Evolutionary conservation across 176 grass and related monocot genomes (phyloP), one percentile per base, ranked within the genome.

Genomic region (Alloteropsis semialata): DNA sequence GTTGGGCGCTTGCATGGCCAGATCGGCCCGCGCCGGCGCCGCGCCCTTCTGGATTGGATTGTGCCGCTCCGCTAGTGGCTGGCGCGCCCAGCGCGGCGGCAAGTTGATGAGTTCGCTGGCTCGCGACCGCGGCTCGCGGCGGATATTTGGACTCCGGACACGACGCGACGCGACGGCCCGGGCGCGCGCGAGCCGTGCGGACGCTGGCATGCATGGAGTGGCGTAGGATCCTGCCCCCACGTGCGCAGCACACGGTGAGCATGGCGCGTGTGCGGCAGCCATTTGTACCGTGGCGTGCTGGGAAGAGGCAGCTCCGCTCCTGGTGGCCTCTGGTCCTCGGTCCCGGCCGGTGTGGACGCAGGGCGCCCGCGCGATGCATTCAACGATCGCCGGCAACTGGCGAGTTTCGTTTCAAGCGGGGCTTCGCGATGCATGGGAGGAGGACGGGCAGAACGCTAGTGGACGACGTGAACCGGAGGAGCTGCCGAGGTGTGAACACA

Each of bases 91-190:
- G 29, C 5, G 51, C 38, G 84, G 77, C 59, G 58, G 62, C 77
- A 32, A 82, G n/a, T 49, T 58, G 72, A 5, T n/a, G 4, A 1
- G 15, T 0, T 12, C 27, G 29, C 6, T 9, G 9, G 5, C 3
- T 43, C 5, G 2, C 56, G 55, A 0, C 9, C 41, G 43, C 50
- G 63, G 59, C 50, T 19, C 53, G 54, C 59, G 65, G 36, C 34
- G 11, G 18, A 22, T 59, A 68, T 15, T 36, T 33, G 77, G 46
- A 25, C 18, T 10, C 43, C 21, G 29, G 29, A 4, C n/a, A n/a
- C n/a, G n/a, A n/a, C 24, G n/a, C 48, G 74, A 62, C 63, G 63
- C 86, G 73, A 88, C 64, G 80, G 43, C 53, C 28, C 46, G 66
- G n/a, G 80, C n/a, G n/a, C n/a, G 1, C 44, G 46, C 10, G 50